phyloP scores from a whole-genome alignment of 176 grass and related monocot genomes.

The Stipa capillata region DNA sequence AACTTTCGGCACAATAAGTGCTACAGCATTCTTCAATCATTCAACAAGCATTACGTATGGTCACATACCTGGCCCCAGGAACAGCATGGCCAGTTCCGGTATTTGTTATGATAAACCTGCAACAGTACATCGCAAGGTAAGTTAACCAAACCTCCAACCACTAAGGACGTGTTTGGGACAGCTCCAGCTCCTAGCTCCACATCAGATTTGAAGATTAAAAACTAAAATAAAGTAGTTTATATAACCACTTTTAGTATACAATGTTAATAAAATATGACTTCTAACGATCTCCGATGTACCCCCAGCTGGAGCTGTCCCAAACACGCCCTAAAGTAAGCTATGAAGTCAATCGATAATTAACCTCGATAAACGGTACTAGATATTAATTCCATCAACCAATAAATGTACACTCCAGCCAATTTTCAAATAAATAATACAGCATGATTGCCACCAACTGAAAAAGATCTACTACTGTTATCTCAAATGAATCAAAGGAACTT shows the following conservation, averaged over 20 bases:
- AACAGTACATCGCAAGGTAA: constrained; percentile 11
- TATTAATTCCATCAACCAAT: constrained; percentile 16
- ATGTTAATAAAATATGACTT: too few species aligned
- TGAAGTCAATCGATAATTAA: background rate
- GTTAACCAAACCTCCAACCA: background rate
- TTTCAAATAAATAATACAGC: constrained; percentile 1
- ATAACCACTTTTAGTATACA: too few species aligned
- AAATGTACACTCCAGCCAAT: too few species aligned
- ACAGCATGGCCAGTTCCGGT: constrained; percentile 71
- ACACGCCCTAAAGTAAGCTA: too few species aligned
- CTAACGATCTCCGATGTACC: too few species aligned
- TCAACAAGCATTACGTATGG: background rate
- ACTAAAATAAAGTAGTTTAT: too few species aligned
- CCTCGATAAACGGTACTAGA: background rate
- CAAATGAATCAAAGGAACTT: constrained; percentile 33
- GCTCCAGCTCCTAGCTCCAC: too few species aligned
- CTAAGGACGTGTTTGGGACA: too few species aligned
- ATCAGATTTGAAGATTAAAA: too few species aligned
- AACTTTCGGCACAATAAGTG: background rate
- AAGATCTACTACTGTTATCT: background rate
- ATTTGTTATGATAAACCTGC: constrained; percentile 97
- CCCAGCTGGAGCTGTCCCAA: too few species aligned
- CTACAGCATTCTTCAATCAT: background rate
- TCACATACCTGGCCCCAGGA: constrained; percentile 58
- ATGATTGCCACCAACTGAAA: constrained; percentile 6